Evolutionary conservation across 371 early-diverging fungal species (phyloP).

Genomic region (Basidiobolus meristosporus): DNA sequence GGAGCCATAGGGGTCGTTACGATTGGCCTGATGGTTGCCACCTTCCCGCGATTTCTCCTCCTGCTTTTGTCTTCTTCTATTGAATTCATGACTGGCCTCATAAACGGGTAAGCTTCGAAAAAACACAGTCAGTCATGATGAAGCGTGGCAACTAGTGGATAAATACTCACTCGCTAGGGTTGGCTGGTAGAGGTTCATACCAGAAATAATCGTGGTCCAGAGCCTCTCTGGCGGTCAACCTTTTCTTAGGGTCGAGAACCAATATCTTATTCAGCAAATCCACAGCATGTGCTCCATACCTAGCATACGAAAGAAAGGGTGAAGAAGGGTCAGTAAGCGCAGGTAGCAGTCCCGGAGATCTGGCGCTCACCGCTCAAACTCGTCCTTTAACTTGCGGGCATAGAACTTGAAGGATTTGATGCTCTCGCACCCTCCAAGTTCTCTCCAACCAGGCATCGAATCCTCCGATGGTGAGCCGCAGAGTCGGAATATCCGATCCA

Average conservation of each 20-base stretch:
- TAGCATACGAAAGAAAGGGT: constrained; percentile 53
- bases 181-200: too few relatives aligned
- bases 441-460: constrained; percentile 45
- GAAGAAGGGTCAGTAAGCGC: constrained; percentile 25
- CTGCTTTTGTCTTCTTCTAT: too few relatives aligned
- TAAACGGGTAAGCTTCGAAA: constrained; percentile 27
- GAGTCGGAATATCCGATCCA: constrained; percentile 60
- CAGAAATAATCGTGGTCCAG: too few relatives aligned
- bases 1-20: too few relatives aligned
- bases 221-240: too few relatives aligned
- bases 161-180: too few relatives aligned
- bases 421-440: constrained; percentile 36
- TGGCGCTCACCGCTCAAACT: background rate
- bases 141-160: too few relatives aligned
- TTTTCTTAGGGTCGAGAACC: too few relatives aligned
- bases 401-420: background rate
- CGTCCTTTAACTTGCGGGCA: background rate
- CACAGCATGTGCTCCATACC: too few relatives aligned
- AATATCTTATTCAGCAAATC: constrained; percentile 63
- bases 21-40: too few relatives aligned
- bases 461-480: constrained; percentile 23
- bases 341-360: too few relatives aligned
- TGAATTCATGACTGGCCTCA: constrained; percentile 36
- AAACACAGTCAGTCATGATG: background rate
- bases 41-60: too few relatives aligned